These are phyloP conservation scores for Aspergillus japonicus DNA, from an alignment of 2,329 filamentous ascomycete species.

Conservation along the genomic window DNA sequence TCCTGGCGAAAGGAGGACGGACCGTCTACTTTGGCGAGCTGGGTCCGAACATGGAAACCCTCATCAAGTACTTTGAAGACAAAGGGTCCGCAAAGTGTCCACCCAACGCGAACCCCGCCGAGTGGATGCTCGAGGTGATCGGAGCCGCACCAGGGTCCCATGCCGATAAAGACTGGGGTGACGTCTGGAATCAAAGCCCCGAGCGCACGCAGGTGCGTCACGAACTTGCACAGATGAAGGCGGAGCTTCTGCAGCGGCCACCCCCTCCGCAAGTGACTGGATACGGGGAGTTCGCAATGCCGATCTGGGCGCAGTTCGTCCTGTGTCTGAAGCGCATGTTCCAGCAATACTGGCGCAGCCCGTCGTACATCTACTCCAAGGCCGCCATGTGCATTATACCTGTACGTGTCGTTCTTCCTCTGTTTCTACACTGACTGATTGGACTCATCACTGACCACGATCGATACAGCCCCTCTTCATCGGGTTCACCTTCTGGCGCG, in stretches of 20 bases:
- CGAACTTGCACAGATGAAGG: constrained; percentile 44
- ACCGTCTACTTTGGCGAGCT: constrained; percentile 68
- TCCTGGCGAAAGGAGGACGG: constrained; percentile 62
- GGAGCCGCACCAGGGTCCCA: constrained; percentile 60
- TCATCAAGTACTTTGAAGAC: constrained; percentile 63
- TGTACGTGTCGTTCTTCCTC: constrained; percentile 53
- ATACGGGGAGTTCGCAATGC: constrained; percentile 76
- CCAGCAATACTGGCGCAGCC: constrained; percentile 87
- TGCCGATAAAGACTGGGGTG: constrained; percentile 61
- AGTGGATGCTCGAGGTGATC: constrained; percentile 59
- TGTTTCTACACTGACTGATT: constrained; percentile 34
- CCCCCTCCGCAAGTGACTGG: constrained; percentile 46
- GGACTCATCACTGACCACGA: background rate
- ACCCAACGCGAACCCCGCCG: constrained; percentile 66
- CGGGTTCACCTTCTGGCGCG: constrained; percentile 75
- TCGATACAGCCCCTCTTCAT: constrained; percentile 65
- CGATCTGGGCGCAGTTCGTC: constrained; percentile 64
- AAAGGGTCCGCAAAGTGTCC: constrained; percentile 61
- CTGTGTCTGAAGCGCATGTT: constrained; percentile 72
- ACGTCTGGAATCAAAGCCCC: constrained; percentile 58
- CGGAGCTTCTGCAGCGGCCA: constrained; percentile 31
- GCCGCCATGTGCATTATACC: constrained; percentile 62
- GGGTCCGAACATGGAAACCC: constrained; percentile 54
- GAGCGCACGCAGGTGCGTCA: constrained; percentile 52
- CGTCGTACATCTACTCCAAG: constrained; percentile 84